Conservation (phyloP, 371 early-diverging fungal genomes). For the Mucor sp. region DNA sequence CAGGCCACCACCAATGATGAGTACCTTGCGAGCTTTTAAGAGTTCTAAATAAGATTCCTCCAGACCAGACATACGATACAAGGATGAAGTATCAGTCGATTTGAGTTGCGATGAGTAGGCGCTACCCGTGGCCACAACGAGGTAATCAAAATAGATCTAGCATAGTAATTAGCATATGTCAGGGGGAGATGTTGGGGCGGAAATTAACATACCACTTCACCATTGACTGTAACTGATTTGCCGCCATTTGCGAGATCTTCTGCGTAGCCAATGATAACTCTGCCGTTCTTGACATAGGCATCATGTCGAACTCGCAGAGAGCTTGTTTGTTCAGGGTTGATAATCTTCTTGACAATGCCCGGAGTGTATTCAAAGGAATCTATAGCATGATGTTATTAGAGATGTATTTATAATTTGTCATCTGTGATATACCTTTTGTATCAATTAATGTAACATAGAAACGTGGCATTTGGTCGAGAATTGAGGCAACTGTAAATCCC, state of each 20-base stretch:
- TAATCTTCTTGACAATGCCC: conserved; percentile 38
- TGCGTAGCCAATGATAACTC: conserved; percentile 49
- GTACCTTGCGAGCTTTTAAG: conserved; percentile 51
- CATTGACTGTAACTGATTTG: conserved; percentile 28
- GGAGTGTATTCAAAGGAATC: conserved; percentile 52
- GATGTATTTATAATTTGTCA: neutral
- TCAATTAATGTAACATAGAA: conserved; percentile 44
- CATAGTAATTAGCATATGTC: neutral
- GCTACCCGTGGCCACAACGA: conserved; percentile 74
- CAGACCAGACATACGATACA: conserved; percentile 33
- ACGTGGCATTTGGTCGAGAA: conserved; percentile 42
- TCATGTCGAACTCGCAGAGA: conserved; percentile 48
- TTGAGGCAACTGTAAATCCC: conserved; percentile 45
- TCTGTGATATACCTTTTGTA: conserved; percentile 31
- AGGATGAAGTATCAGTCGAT: conserved; percentile 37
- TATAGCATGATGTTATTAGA: neutral
- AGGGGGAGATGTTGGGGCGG: neutral
- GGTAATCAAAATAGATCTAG: conserved; percentile 66
- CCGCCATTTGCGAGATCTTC: conserved; percentile 32
- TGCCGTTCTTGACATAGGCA: conserved; percentile 48
- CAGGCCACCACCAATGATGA: conserved; percentile 69
- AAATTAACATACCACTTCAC: conserved; percentile 21
- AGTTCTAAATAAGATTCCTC: conserved; percentile 54
- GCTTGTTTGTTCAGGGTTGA: conserved; percentile 35
- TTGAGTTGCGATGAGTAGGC: conserved; percentile 54